A percentile compares a stretch with the other conserved stretches of the same genome.
Conservation (phyloP, 495 filamentous ascomycete species). For the Talaromyces nanjingensis region DNA sequence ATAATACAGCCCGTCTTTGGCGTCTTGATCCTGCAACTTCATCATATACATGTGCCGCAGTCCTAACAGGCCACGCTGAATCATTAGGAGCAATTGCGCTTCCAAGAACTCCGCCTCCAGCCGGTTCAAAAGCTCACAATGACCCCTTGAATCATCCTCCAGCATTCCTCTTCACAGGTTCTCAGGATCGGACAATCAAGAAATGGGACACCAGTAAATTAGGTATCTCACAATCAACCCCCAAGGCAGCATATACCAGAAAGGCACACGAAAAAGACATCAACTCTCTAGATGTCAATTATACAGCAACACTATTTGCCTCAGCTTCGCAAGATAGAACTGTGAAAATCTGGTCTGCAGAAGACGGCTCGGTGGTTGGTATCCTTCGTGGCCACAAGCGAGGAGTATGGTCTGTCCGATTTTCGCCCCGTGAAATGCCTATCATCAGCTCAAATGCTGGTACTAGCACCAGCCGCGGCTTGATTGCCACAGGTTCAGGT, state of each 20-base stretch:
- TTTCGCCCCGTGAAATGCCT: constrained; percentile 71
- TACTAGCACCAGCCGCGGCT: constrained; percentile 54
- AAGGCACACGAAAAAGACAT: constrained; percentile 99
- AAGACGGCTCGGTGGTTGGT: constrained; percentile 81
- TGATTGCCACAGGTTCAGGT: constrained; percentile 81
- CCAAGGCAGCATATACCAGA: constrained; percentile 66
- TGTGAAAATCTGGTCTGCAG: constrained; percentile 90
- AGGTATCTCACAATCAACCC: constrained; percentile 33
- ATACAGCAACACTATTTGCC: constrained; percentile 66
- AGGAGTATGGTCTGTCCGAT: constrained; percentile 91
- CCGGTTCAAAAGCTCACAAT: constrained; percentile 53
- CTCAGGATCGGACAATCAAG: constrained; percentile 91
- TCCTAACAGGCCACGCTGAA: constrained; percentile 87
- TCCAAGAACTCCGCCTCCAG: constrained; percentile 57
- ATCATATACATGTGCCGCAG: constrained; percentile 70
- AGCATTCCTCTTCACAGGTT: constrained; percentile 78
- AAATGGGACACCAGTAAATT: constrained; percentile 65
- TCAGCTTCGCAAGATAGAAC: constrained; percentile 94
- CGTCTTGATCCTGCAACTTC: constrained; percentile 68
- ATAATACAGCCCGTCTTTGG: constrained; percentile 92
- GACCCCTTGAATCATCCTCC: constrained; percentile 75
- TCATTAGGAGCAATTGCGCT: constrained; percentile 89
- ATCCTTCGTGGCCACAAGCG: constrained; percentile 86
- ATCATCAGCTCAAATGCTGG: constrained; percentile 62
- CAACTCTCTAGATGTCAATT: constrained; percentile 81